These are phyloP conservation scores for Cenococcum geophilum DNA, from an alignment of 495 filamentous ascomycete genomes.

Conservation along the genomic window DNA sequence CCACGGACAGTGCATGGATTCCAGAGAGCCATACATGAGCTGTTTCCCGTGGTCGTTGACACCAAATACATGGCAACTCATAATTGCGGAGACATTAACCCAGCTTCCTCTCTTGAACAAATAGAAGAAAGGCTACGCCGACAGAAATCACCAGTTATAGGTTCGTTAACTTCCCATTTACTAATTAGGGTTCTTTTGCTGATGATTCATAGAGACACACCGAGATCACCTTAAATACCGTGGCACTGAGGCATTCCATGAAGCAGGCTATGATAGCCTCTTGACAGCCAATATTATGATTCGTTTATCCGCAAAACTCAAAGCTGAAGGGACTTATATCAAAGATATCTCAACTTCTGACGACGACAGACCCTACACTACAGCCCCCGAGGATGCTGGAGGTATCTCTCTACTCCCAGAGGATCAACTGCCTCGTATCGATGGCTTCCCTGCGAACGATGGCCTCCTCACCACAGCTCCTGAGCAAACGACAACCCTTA, in stretches of 20 bases:
- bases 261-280: constrained; percentile 70
- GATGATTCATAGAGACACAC: constrained; percentile 36
- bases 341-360: not conserved
- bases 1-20: constrained; percentile 59
- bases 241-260: constrained; percentile 45
- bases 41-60: constrained; percentile 68
- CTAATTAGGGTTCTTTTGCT: not conserved
- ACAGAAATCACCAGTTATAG: constrained; percentile 43
- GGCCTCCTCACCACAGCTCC: not conserved
- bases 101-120: constrained; percentile 47
- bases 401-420: not conserved
- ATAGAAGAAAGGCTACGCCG: constrained; percentile 42
- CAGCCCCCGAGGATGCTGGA: constrained; percentile 10
- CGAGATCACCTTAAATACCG: constrained; percentile 47
- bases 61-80: constrained; percentile 70
- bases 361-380: constrained; percentile 4
- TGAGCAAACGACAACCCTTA: not conserved
- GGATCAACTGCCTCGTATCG: not conserved
- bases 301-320: constrained; percentile 52
- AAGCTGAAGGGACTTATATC: constrained; percentile 31
- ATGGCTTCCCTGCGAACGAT: not conserved
- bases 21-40: constrained; percentile 43
- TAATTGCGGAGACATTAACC: constrained; percentile 47
- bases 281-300: constrained; percentile 62
- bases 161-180: constrained; percentile 35